Evolutionary conservation across 768 basidiomycete species (phyloP).

Genomic region (Hemileccinum impolitum): DNA sequence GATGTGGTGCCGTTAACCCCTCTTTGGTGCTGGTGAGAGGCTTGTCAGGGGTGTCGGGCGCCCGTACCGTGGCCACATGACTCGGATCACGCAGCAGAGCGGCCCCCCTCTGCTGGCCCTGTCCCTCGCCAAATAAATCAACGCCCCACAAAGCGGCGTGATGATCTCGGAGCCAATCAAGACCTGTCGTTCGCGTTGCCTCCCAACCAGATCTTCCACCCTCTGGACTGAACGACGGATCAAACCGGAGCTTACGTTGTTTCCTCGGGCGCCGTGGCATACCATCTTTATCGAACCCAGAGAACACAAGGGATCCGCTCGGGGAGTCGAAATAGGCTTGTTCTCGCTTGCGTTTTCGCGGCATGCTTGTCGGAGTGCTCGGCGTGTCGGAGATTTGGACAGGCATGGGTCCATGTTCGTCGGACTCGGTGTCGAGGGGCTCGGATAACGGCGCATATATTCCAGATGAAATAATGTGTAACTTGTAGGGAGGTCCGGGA

Average conservation of each 20-base stretch:
- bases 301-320: conserved; percentile 24
- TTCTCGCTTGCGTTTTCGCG: conserved; percentile 28
- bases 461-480: not conserved
- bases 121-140: not conserved
- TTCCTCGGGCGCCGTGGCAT: conserved; percentile 30
- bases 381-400: conserved; percentile 17
- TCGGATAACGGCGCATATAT: conserved; percentile 3
- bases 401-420: not conserved
- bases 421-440: not conserved
- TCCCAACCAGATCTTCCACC: not conserved
- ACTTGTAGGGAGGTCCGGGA: conserved; percentile 18
- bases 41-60: conserved; percentile 12
- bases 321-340: conserved; percentile 28
- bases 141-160: not conserved
- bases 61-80: not conserved
- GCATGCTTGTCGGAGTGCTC: conserved; percentile 22
- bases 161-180: conserved; percentile 3
- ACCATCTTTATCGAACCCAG: conserved; percentile 30
- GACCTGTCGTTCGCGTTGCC: not conserved
- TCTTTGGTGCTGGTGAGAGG: not conserved
- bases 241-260: conserved; percentile 25
- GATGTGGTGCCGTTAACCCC: not conserved
- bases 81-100: not conserved
- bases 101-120: not conserved
- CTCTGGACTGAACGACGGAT: conserved; percentile 22